These are phyloP conservation scores for Populus nigra DNA, from an alignment of 345 rosid genomes.

Conservation along the genomic window DNA sequence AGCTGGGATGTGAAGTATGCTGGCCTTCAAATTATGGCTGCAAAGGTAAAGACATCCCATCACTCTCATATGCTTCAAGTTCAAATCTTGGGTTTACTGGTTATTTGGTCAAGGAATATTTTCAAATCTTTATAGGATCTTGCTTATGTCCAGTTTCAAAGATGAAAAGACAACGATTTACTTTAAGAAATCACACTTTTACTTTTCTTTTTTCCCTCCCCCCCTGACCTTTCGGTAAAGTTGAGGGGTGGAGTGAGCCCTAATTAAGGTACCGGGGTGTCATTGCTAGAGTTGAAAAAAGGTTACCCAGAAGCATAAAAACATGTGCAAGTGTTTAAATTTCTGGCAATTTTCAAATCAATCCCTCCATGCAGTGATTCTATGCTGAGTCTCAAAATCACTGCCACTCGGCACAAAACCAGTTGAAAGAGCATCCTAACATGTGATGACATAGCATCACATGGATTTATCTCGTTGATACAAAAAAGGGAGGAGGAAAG, in stretches of 20 bases:
- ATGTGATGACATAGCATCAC: neutral
- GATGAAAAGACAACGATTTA: slow-evolving; percentile 7
- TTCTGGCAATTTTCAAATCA: neutral
- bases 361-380: neutral
- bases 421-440: neutral
- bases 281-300: neutral
- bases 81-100: slow-evolving; percentile 1
- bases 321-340: slow-evolving; percentile 25
- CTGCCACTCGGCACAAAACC: neutral
- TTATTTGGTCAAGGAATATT: neutral
- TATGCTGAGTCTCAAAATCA: neutral
- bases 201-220: slow-evolving; percentile 4
- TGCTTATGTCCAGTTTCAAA: slow-evolving; percentile 30
- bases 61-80: neutral
- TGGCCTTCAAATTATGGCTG: slow-evolving; percentile 31
- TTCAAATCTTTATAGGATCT: slow-evolving; percentile 27
- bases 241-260: slow-evolving; percentile 15
- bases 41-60: slow-evolving; percentile 12
- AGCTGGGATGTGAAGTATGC: slow-evolving; percentile 38
- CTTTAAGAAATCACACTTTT: slow-evolving; percentile 16
- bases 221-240: neutral
- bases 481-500: neutral
- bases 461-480: neutral
- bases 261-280: slow-evolving; percentile 14
- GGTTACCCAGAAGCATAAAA: slow-evolving; percentile 22